Conservation (phyloP, 768 basidiomycete species). For the Amyloporia xantha region DNA sequence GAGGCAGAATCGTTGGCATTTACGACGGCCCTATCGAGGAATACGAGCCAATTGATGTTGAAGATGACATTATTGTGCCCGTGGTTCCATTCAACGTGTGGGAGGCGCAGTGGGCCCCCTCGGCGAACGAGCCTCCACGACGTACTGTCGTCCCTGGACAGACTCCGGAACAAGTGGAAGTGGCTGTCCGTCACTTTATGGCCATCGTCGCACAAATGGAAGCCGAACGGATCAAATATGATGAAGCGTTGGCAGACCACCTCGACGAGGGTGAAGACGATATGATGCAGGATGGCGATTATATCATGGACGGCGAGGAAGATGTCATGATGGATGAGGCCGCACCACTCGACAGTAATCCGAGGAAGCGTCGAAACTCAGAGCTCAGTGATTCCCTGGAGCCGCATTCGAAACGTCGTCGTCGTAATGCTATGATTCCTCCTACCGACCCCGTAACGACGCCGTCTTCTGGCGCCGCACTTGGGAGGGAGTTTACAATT, state of each 20-base stretch:
- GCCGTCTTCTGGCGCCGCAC: no score
- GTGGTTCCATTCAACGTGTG: slow-evolving; percentile 29
- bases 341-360: no score
- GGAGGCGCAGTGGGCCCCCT: slow-evolving; percentile 29
- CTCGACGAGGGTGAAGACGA: not conserved
- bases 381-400: no score
- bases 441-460: no score
- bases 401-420: no score
- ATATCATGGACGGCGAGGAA: no score
- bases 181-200: not conserved
- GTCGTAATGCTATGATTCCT: no score
- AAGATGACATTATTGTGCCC: slow-evolving; percentile 26
- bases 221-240: not conserved
- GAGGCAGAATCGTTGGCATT: slow-evolving; percentile 8
- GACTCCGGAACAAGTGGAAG: slow-evolving; percentile 16
- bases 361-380: no score
- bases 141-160: slow-evolving; percentile 34
- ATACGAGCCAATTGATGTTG: not conserved
- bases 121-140: slow-evolving; percentile 27
- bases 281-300: not conserved
- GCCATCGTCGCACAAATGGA: not conserved
- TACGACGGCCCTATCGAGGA: slow-evolving; percentile 13
- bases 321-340: no score
- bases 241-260: not conserved
- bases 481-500: no score